Evolutionary conservation across 768 basidiomycete species (phyloP).

Genomic region (Auricularia heimuer): DNA sequence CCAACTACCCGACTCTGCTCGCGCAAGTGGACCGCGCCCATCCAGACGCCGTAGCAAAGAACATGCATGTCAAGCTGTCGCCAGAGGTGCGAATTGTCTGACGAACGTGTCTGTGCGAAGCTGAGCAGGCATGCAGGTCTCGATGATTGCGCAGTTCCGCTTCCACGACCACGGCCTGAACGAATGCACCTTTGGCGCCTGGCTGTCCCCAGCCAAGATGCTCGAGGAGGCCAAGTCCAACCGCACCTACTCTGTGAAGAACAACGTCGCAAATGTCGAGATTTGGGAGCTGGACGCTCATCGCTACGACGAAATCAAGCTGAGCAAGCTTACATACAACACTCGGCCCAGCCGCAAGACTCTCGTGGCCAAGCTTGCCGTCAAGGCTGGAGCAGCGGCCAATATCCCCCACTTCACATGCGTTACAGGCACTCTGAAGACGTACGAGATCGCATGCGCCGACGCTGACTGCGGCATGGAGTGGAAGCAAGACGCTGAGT

Average conservation of each 20-base stretch:
- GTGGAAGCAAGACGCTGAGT: background rate
- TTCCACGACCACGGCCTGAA: background rate
- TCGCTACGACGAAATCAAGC: background rate
- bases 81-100: slow-evolving; percentile 17
- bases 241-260: background rate
- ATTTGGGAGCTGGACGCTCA: background rate
- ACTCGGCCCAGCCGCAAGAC: background rate
- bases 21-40: background rate
- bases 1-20: background rate
- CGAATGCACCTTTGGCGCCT: background rate
- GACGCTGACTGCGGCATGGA: background rate
- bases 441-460: background rate
- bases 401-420: background rate
- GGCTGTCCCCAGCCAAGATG: background rate
- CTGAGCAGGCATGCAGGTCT: background rate
- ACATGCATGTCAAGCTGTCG: slow-evolving; percentile 19
- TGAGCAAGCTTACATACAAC: background rate
- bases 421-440: background rate
- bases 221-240: background rate
- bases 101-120: slow-evolving; percentile 7
- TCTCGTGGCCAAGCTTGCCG: background rate
- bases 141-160: background rate
- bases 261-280: background rate
- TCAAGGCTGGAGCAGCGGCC: background rate
- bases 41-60: background rate